Evolutionary conservation across 148 eudicot species (phyloP).

Genomic region (Vaccinium darrowii): DNA sequence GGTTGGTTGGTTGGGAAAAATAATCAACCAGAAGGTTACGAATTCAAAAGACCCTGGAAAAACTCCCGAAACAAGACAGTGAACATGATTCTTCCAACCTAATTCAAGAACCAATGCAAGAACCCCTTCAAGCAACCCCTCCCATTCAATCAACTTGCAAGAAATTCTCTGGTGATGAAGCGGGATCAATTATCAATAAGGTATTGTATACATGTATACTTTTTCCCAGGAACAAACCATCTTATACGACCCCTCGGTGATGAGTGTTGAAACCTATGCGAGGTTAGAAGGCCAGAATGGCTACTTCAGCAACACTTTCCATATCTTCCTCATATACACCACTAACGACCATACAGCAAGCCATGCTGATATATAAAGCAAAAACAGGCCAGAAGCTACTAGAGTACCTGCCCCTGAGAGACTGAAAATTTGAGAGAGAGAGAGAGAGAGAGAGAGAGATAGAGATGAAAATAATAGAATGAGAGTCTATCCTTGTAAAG

Average conservation of each 20-base stretch:
- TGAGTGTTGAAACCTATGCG: constrained; percentile 7
- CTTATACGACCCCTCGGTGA: not conserved
- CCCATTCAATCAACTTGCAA: not conserved
- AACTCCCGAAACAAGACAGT: not conserved
- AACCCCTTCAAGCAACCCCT: not conserved
- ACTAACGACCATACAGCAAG: constrained; percentile 89
- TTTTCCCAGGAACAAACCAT: not conserved
- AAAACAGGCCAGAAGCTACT: constrained; percentile 64
- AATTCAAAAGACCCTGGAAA: not conserved
- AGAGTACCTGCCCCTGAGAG: constrained; percentile 47
- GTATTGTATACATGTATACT: constrained; percentile 10
- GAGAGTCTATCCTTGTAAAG: not conserved
- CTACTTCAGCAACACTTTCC: constrained; percentile 72
- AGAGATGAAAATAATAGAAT: not conserved
- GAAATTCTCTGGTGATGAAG: constrained; percentile 6
- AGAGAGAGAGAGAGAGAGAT: not conserved
- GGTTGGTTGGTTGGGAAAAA: not conserved
- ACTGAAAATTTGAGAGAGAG: constrained; percentile 39
- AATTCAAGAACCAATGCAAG: not conserved
- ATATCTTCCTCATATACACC: constrained; percentile 88
- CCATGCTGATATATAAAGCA: constrained; percentile 87
- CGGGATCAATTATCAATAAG: not conserved
- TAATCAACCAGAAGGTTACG: not conserved
- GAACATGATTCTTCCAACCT: constrained; percentile 4
- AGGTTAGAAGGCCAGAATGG: constrained; percentile 10